A percentile compares a stretch with the other conserved stretches of the same genome.
Conservation (phyloP, 2,329 filamentous ascomycete genomes). For the Phyllosticta citribraziliensis region DNA sequence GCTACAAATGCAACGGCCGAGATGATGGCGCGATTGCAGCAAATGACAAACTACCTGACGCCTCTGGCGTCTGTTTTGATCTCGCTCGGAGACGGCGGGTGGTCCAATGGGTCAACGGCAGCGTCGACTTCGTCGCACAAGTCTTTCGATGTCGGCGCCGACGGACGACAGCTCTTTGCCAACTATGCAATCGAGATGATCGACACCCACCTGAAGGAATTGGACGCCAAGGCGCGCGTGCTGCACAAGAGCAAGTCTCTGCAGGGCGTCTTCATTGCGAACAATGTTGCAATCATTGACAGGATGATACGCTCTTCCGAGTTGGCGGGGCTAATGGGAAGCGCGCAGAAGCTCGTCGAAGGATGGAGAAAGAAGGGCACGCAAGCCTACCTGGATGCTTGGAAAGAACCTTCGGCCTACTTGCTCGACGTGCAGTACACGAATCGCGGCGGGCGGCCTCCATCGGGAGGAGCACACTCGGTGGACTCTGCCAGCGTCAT, state of each 20-base stretch:
- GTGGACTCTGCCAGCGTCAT: conserved; percentile 75
- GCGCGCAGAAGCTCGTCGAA: conserved; percentile 60
- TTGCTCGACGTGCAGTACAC: conserved; percentile 87
- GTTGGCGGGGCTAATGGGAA: conserved; percentile 57
- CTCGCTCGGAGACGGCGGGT: conserved; percentile 86
- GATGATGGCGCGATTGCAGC: conserved; percentile 76
- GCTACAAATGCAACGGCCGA: conserved; percentile 70
- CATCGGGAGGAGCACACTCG: conserved; percentile 39
- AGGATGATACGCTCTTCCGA: conserved; percentile 77
- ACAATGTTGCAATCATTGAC: conserved; percentile 75
- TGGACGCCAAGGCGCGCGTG: conserved; percentile 64
- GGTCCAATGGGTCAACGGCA: conserved; percentile 47
- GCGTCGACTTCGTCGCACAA: conserved; percentile 54
- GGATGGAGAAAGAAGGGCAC: conserved; percentile 81
- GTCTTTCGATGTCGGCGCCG: conserved; percentile 79
- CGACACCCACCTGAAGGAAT: conserved; percentile 62
- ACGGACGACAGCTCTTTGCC: conserved; percentile 78
- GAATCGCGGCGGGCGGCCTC: conserved; percentile 59
- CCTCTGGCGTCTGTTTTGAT: conserved; percentile 85
- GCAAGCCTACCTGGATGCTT: conserved; percentile 71
- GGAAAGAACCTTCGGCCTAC: conserved; percentile 77
- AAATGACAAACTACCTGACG: conserved; percentile 75
- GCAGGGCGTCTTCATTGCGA: conserved; percentile 82
- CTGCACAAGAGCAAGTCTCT: conserved; percentile 69
- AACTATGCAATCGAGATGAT: conserved; percentile 87